Base-by-base conservation (phyloP, 805 yeast genomes). In the Candida railenensis region DNA sequence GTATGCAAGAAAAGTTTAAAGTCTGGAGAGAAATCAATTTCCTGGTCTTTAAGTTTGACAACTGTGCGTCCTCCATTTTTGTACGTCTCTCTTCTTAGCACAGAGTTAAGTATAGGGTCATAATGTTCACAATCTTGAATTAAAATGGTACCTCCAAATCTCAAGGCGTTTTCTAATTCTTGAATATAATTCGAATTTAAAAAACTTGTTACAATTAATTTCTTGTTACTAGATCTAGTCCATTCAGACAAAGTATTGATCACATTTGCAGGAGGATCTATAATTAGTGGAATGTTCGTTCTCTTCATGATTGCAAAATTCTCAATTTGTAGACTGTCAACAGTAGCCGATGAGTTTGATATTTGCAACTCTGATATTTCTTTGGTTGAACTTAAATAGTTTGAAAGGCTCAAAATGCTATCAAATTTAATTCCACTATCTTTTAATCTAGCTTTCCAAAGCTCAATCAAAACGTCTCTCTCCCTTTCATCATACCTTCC, bases 121-220 rank as follows among this genome's bases (percentile, higher is more conserved):
- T 78, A 83, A 52, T 76, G 67, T 57, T 92, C 97, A 3, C 91
- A 90, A 65, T 92, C 92, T 53, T 81, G 81, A 15, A 92, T 74
- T 12, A 91, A 58, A 5, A 92, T 67, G 0, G 78, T 55, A 2
- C 88, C 89, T 3, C 98, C 97, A 71, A 91, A 91, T 52, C 94
- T 71, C 22, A 91, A 59, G 0, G 96, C 85, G 55, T 89, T 86
- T 59, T 90, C 96, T 14, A 92, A 57, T 37, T 81, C 85, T 52
- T 82, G 83, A 2, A 77, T 59, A 59, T 83, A 87, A 0, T 85
- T 79, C 3, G 73, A 77, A 54, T 87, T 89, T 38, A 85, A 62
- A 57, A 92, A 88, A 55, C 95, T 87, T 0, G 96, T 80, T 0
- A 82, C 58, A 2, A 75, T 64, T 4, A 83, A 54, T 44, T 71